These are phyloP conservation scores for Orbilia javanica DNA, from an alignment of 2,329 filamentous ascomycete species.

Conservation along the genomic window DNA sequence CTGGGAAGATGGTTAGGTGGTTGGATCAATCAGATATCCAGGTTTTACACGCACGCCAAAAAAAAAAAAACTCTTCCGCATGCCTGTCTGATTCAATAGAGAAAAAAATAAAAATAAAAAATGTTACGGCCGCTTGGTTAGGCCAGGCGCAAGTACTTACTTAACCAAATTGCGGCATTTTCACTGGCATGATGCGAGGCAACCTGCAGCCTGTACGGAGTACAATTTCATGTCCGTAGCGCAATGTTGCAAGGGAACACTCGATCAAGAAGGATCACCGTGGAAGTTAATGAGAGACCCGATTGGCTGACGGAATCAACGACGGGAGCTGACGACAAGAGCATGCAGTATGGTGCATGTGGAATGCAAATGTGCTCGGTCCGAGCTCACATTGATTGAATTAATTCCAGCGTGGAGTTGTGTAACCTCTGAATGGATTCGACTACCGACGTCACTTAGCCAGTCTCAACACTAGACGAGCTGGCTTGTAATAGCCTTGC, in stretches of 20 bases:
- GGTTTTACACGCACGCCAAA: not conserved
- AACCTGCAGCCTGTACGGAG: not conserved
- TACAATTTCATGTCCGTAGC: not conserved
- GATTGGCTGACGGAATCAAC: not conserved
- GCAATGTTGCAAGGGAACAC: not conserved
- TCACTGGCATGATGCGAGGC: not conserved
- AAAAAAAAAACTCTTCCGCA: not conserved
- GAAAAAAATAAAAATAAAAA: not conserved
- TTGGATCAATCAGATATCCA: constrained; percentile 1
- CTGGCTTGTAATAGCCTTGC: too few species aligned
- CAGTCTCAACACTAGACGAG: too few species aligned
- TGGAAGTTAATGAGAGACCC: not conserved
- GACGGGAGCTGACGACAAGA: not conserved
- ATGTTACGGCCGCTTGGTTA: not conserved
- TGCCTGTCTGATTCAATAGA: not conserved
- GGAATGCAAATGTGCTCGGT: not conserved
- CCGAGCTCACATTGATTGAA: too few species aligned
- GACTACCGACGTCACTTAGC: too few species aligned
- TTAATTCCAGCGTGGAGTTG: not conserved
- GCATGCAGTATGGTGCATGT: not conserved
- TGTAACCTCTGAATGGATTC: not conserved
- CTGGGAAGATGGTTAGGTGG: not conserved
- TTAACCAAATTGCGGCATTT: not conserved
- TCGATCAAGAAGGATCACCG: not conserved
- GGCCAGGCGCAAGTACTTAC: not conserved